Base-by-base conservation (phyloP, 257 asterid species). In the Solanum etuberosum region DNA sequence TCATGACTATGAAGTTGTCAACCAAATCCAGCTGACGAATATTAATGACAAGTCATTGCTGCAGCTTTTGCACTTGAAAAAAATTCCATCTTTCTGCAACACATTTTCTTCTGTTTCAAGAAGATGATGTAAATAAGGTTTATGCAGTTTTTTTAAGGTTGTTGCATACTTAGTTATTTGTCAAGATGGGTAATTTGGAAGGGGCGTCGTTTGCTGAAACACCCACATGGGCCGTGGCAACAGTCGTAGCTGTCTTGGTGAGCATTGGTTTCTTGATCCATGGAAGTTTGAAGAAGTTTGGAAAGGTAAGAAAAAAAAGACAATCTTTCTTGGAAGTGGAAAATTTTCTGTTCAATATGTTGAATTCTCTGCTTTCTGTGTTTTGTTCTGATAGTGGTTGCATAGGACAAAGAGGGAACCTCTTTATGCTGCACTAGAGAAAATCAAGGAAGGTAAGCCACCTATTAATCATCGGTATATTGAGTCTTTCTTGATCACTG, bases 391-490 rank as follows among this genome's bases (percentile, higher is more conserved):
- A 61, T 84, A 97, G 99, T 97, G 98, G 98, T 85, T 97, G 92
- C 95, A 93, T 83, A 90, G 87, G 92, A 95, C 97, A 74, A 95
- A 92, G 86, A 91, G 98, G 94, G 93, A 94, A 88, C 97, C 95
- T 82, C 97, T 97, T 85, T 90, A 93, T 88, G 93, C 97, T 35
- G 97, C 98, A 23, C 86, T 97, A 89, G 94, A 94, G 88, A 97
- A 94, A 92, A 94, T 97, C 90, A 94, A 93, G 90, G 98, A 97
- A 89, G 99, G 99, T 95, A 90, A 87, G 86, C 46, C 14, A 40
- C 67, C 78, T 37, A 81, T 35, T 25, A 32, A 16, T 71, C 4
- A 20, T 65, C 23, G 25, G 31, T n/a, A 1, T 25, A 78, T n/a
- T 77, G 37, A 77, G n/a, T 10, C 85, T 29, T 29, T 48, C 16